phyloP scores from a whole-genome alignment of 1,284 basidiomycete species.

The Neolentinus lepideus region DNA sequence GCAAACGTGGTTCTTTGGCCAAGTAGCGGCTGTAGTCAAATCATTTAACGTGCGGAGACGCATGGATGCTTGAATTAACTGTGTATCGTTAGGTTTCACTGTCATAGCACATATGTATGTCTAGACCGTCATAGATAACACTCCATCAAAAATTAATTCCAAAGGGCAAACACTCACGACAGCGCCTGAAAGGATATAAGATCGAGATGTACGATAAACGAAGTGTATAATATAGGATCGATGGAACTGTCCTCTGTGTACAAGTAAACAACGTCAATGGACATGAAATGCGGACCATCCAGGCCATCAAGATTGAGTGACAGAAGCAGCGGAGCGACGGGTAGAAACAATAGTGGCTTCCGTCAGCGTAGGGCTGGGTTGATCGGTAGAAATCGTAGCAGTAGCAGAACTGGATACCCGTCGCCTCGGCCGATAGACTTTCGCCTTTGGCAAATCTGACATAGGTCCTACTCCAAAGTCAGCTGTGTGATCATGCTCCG shows the following conservation, averaged over 20 bases:
- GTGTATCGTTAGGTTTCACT: slow-evolving; percentile 22
- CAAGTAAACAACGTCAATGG: too few species aligned
- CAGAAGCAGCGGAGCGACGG: slow-evolving; percentile 3
- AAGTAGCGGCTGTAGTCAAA: slow-evolving; percentile 69
- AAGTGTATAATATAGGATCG: not conserved
- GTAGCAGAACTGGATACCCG: slow-evolving; percentile 37
- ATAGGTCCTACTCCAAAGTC: not conserved
- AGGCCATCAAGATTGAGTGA: not conserved
- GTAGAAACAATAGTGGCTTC: slow-evolving; percentile 26
- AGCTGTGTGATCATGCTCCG: not conserved
- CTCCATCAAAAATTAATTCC: not conserved
- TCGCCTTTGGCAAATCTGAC: slow-evolving; percentile 1
- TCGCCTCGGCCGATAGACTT: slow-evolving; percentile 16
- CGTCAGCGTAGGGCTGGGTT: slow-evolving; percentile 30
- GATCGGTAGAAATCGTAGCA: slow-evolving; percentile 15
- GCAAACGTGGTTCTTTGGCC: slow-evolving; percentile 73
- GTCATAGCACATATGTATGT: slow-evolving; percentile 11
- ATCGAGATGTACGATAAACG: not conserved
- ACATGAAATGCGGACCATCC: not conserved
- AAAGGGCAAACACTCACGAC: not conserved
- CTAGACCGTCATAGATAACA: not conserved
- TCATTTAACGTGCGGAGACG: slow-evolving; percentile 62
- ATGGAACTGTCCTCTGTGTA: not conserved
- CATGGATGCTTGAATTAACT: slow-evolving; percentile 45
- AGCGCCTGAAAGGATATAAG: not conserved